Evolutionary conservation across 208 protist genomes (phyloP).

Genomic region (Phytomonas serpens): DNA sequence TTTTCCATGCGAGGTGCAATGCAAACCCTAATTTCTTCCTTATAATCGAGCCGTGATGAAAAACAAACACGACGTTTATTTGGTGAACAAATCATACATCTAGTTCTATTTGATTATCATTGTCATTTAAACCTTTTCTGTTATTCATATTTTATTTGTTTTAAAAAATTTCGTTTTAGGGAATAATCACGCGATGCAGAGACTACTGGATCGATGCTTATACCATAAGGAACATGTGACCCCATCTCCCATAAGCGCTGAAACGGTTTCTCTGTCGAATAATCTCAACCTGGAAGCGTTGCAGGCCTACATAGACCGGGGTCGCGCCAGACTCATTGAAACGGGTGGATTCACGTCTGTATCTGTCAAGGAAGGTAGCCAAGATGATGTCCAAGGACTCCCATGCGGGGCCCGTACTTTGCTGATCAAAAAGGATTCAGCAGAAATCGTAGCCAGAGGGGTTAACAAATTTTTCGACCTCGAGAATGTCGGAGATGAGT

Average conservation of each 20-base stretch:
- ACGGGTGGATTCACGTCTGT: conserved; percentile 40
- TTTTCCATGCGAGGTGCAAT: background rate
- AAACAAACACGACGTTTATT: background rate
- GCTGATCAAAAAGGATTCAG: conserved; percentile 34
- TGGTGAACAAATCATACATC: background rate
- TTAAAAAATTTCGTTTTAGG: background rate
- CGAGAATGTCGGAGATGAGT: conserved; percentile 31
- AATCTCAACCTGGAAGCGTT: conserved; percentile 16
- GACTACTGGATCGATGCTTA: conserved; percentile 15
- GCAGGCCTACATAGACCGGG: conserved; percentile 22
- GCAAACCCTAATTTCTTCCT: background rate
- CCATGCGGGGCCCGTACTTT: conserved; percentile 72
- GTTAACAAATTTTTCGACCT: conserved; percentile 88
- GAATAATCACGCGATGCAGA: background rate
- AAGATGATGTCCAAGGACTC: conserved; percentile 56
- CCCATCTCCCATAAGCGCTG: conserved; percentile 3
- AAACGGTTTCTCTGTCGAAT: conserved; percentile 9
- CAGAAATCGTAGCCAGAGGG: conserved; percentile 62
- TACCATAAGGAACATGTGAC: conserved; percentile 17
- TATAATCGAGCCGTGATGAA: background rate
- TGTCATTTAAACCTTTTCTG: background rate
- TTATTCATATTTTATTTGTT: background rate
- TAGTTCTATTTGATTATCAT: background rate
- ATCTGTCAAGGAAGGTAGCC: conserved; percentile 50
- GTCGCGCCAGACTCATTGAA: conserved; percentile 25